Base-by-base conservation (phyloP, 306 rosid species). In the Pterocarpus santalinus region DNA sequence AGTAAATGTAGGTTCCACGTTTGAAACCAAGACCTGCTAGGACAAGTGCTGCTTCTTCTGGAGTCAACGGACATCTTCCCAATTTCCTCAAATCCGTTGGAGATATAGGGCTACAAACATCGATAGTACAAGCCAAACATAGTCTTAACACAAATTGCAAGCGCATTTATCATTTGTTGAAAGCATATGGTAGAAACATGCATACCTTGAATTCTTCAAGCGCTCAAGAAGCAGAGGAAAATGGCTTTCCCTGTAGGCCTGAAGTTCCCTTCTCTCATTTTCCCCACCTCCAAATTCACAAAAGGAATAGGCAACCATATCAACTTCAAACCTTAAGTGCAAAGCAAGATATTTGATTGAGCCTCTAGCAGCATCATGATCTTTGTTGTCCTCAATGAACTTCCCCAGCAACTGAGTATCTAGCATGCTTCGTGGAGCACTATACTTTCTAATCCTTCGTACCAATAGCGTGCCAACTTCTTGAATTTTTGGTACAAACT, bases 31-130 rank as follows among this genome's bases (percentile, higher is more conserved):
- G 66, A 41, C 90, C 94, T 33, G 99, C 96, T 83, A 95, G 94
- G 75, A 93, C 98, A 46, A 95, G 93, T 62, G 89, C 98, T 70
- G 98, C 94, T 91, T 95, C 99, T 90, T 95, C 99, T 30, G 98
- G 99, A 63, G 98, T 90, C 90, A 93, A 87, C 15, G 97, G 99
- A 51, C 99, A 95, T 88, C 88, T 91, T 56, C 99, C 99, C 75
- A 81, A 65, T 84, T 84, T 86, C 83, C 99, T 90, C 91, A 93
- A 86, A 73, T 86, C 79, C 65, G n/a, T 52, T 35, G 93, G 90
- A 75, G 93, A 85, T 82, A 88, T 72, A 15, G 85, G 77, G 82
- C 97, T 93, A 69, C 14, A 73, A 58, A 71, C 34, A 61, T 46
- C 58, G 75, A 81, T 6, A 72, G 13, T 2, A 71, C 22, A 63